These are phyloP conservation scores for Butyriboletus loyo DNA, from an alignment of 768 basidiomycete genomes.

Conservation along the genomic window DNA sequence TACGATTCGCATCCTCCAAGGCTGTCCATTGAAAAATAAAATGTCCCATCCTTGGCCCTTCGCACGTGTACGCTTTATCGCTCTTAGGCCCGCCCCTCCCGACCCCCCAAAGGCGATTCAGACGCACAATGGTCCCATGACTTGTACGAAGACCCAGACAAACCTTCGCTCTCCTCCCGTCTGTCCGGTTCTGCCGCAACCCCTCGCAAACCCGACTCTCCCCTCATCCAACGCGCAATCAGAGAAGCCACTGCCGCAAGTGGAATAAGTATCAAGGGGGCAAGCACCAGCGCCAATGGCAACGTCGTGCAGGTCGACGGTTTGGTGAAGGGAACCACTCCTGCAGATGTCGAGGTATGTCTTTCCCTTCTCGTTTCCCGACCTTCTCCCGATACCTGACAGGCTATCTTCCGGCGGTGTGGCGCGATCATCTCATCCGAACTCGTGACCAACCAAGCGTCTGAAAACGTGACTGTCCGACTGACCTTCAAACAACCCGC, in stretches of 20 bases:
- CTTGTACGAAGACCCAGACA: conserved; percentile 58
- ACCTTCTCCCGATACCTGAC: conserved; percentile 2
- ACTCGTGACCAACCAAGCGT: conserved; percentile 11
- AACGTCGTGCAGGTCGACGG: conserved; percentile 77
- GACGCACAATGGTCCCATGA: conserved; percentile 73
- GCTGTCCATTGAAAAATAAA: conserved; percentile 21
- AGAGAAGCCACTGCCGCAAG: conserved; percentile 50
- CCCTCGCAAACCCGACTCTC: conserved; percentile 52
- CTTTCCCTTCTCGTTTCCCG: not conserved
- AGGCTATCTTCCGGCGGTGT: conserved; percentile 80
- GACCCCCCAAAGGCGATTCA: conserved; percentile 61
- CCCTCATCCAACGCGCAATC: conserved; percentile 59
- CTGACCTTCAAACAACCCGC: conserved; percentile 66
- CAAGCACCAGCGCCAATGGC: conserved; percentile 46
- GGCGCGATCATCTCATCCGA: conserved; percentile 54
- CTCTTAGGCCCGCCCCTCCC: conserved; percentile 40
- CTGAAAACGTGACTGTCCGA: conserved; percentile 54
- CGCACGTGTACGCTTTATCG: not conserved
- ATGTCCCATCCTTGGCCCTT: conserved; percentile 1
- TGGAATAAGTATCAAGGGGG: conserved; percentile 66
- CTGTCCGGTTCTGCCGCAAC: conserved; percentile 40
- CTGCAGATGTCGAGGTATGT: conserved; percentile 66
- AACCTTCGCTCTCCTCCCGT: conserved; percentile 53
- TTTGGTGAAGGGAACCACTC: conserved; percentile 70
- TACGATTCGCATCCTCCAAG: conserved; percentile 28